Conservation (phyloP, 2,329 filamentous ascomycete genomes). For the Podosphaera aphanis region DNA sequence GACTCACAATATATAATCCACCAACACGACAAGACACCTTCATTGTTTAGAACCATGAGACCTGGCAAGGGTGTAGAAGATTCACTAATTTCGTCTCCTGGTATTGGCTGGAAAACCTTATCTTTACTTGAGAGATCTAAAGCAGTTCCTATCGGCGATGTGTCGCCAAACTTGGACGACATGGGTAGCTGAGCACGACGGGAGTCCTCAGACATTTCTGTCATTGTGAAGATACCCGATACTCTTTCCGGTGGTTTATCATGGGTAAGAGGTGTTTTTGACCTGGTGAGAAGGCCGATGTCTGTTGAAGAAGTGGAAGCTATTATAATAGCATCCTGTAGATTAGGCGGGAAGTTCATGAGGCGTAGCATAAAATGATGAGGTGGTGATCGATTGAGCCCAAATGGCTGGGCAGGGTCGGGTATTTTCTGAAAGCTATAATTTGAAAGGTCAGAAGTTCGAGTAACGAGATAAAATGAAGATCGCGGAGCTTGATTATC, state of each 20-base stretch:
- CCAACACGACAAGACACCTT: constrained; percentile 68
- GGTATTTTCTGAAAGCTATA: constrained; percentile 54
- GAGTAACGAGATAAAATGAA: constrained; percentile 57
- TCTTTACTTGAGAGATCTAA: constrained; percentile 69
- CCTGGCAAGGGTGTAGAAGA: constrained; percentile 64
- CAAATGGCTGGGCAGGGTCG: constrained; percentile 53
- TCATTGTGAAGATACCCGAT: constrained; percentile 48
- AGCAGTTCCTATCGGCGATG: constrained; percentile 53
- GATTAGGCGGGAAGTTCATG: constrained; percentile 53
- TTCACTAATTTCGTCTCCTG: constrained; percentile 52
- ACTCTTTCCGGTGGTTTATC: constrained; percentile 35
- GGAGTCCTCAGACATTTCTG: constrained; percentile 48
- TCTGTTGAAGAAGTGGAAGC: constrained; percentile 61
- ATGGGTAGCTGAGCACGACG: constrained; percentile 55
- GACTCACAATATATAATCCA: constrained; percentile 84
- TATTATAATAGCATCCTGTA: constrained; percentile 63
- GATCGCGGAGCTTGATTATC: constrained; percentile 32
- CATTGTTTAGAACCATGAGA: constrained; percentile 66
- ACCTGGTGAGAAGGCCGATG: constrained; percentile 54
- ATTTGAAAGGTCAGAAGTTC: constrained; percentile 28
- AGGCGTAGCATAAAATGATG: constrained; percentile 61
- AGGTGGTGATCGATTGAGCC: constrained; percentile 37
- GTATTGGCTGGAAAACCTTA: constrained; percentile 55
- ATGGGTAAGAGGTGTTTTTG: constrained; percentile 40
- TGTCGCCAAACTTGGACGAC: constrained; percentile 42